Percentiles rank a stretch among this genome's conserved stretches.
Conservation (phyloP, 139 green algal species). For the Chlorella sp. region DNA sequence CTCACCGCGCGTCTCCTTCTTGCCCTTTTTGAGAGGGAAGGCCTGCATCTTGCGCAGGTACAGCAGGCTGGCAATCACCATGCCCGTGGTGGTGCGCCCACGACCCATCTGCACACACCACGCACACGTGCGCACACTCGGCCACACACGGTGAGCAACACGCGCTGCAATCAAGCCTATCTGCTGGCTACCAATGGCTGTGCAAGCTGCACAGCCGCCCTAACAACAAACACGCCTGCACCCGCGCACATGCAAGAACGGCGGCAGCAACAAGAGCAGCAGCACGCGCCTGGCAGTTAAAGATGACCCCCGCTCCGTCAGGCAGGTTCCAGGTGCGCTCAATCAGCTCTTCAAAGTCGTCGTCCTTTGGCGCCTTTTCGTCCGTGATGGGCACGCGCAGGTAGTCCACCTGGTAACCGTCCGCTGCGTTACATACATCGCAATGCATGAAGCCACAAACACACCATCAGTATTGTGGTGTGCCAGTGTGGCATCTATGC, state of each 20-base stretch:
- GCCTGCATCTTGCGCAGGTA: constrained; percentile 47
- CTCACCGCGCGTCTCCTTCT: constrained; percentile 5
- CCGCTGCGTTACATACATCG: constrained; percentile 14
- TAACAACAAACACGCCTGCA: too few species aligned
- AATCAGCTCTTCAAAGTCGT: constrained; percentile 55
- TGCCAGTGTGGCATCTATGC: background rate
- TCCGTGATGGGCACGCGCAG: constrained; percentile 88
- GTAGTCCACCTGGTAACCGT: constrained; percentile 81
- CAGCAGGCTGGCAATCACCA: constrained; percentile 86
- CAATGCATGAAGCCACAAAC: background rate
- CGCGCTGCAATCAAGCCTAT: too few species aligned
- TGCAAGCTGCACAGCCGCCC: too few species aligned
- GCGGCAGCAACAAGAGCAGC: too few species aligned
- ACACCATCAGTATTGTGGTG: background rate
- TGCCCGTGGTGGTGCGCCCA: constrained; percentile 89
- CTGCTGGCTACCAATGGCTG: too few species aligned
- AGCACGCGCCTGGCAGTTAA: constrained; percentile 82
- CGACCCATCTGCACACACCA: constrained; percentile 78
- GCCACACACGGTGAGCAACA: background rate
- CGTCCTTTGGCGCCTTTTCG: constrained; percentile 89
- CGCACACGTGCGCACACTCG: too few species aligned
- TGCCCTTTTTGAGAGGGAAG: constrained; percentile 20
- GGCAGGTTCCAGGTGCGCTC: constrained; percentile 54
- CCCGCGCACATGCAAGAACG: too few species aligned
- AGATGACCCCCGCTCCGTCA: constrained; percentile 67